These are phyloP conservation scores for Fabrea salina DNA, from an alignment of 169 alveolate genomes.

Conservation along the genomic window DNA sequence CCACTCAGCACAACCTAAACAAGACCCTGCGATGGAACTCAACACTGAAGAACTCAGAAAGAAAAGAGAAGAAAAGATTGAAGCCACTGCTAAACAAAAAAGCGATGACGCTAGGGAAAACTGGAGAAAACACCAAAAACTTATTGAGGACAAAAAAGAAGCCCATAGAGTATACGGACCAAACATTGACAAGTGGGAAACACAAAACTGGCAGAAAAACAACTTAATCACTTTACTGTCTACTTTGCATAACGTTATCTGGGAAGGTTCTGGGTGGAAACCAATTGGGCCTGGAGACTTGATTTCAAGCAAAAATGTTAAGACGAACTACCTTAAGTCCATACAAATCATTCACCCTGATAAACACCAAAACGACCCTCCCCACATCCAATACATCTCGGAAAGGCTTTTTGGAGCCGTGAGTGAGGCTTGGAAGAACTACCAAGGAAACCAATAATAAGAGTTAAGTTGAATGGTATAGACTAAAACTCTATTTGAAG, in stretches of 20 bases:
- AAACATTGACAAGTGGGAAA: background rate
- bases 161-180: background rate
- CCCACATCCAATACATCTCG: background rate
- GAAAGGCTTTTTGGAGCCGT: background rate
- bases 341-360: slow-evolving; percentile 8
- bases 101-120: background rate
- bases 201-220: background rate
- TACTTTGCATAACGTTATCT: slow-evolving; percentile 4
- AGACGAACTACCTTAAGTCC: background rate
- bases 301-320: background rate
- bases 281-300: slow-evolving; percentile 9
- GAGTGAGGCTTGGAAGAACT: background rate
- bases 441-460: background rate
- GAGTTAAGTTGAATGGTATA: background rate
- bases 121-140: background rate
- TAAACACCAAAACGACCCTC: slow-evolving; percentile 13
- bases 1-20: background rate
- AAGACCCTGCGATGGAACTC: background rate
- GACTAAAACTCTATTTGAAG: too few species aligned
- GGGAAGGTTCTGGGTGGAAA: slow-evolving; percentile 14
- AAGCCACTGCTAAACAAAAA: background rate
- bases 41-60: background rate
- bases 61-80: background rate
- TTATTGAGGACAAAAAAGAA: background rate
- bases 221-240: background rate